phyloP scores from a whole-genome alignment of 2,329 filamentous ascomycete genomes.

The Neofusicoccum sp. region DNA sequence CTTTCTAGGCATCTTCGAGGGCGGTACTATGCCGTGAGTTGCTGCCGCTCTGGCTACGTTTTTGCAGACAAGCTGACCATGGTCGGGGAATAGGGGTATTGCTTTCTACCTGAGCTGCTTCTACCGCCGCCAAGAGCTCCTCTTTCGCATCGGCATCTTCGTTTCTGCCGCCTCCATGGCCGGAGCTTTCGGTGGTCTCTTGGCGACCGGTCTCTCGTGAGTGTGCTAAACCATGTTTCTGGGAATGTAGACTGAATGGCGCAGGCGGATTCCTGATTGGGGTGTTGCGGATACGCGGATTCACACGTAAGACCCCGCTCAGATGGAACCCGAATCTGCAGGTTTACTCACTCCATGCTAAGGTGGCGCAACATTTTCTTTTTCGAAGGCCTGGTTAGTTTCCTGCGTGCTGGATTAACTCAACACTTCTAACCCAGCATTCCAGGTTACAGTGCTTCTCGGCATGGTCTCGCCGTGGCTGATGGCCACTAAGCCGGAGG shows the following conservation, averaged over 20 bases:
- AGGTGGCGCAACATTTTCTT: slow-evolving; percentile 64
- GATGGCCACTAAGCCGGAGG: slow-evolving; percentile 54
- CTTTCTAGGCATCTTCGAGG: slow-evolving; percentile 59
- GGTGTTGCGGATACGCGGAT: slow-evolving; percentile 48
- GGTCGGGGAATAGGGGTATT: slow-evolving; percentile 44
- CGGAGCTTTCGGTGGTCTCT: slow-evolving; percentile 60
- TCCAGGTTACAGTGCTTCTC: slow-evolving; percentile 26
- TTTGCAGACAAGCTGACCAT: background rate
- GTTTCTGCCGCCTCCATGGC: slow-evolving; percentile 59
- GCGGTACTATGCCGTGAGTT: slow-evolving; percentile 57
- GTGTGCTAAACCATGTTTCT: slow-evolving; percentile 24
- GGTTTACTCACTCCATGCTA: slow-evolving; percentile 36
- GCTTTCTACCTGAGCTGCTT: slow-evolving; percentile 60
- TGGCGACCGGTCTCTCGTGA: slow-evolving; percentile 55
- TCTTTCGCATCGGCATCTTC: slow-evolving; percentile 60
- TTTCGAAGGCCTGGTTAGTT: slow-evolving; percentile 62
- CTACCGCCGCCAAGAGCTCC: slow-evolving; percentile 59
- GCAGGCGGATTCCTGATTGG: slow-evolving; percentile 54
- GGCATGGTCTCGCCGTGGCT: slow-evolving; percentile 54
- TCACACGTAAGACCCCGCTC: slow-evolving; percentile 42
- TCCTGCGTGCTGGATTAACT: slow-evolving; percentile 24
- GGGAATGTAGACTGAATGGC: slow-evolving; percentile 20
- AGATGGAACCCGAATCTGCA: too few relatives aligned
- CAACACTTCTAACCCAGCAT: background rate
- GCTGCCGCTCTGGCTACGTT: background rate